These are phyloP conservation scores for Zostera marina DNA, from an alignment of 116 monocot genomes.

Conservation along the genomic window DNA sequence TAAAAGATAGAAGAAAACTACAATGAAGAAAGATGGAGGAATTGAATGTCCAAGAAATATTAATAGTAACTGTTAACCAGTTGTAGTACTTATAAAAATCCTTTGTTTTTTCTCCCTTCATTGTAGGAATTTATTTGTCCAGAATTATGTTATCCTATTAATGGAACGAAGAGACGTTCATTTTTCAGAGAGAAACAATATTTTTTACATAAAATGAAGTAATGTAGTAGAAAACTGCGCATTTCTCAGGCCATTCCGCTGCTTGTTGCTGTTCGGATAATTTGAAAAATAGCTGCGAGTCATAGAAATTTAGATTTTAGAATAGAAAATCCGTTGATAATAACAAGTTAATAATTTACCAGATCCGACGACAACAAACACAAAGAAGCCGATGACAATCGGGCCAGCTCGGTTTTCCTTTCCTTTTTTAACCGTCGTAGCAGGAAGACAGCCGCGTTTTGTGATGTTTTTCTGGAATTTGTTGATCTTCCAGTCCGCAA, in stretches of 20 bases:
- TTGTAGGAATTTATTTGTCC: no score
- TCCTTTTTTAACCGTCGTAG: constrained; percentile 57
- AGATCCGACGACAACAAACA: constrained; percentile 91
- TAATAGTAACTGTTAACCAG: no score
- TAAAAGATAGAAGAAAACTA: no score
- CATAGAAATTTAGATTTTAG: neutral
- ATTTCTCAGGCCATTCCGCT: constrained; percentile 3
- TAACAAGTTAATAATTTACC: constrained; percentile 49
- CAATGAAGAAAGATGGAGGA: no score
- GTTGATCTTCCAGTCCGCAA: constrained; percentile 66
- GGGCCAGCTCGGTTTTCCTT: constrained; percentile 76
- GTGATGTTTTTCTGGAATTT: constrained; percentile 86
- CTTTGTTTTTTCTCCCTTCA: no score
- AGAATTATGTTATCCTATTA: no score
- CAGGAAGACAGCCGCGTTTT: constrained; percentile 66
- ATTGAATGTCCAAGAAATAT: no score
- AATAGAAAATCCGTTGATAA: neutral
- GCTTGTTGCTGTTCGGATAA: constrained; percentile 7
- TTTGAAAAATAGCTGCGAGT: constrained; percentile 6
- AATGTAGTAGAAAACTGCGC: no score
- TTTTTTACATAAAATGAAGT: no score
- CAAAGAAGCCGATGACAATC: constrained; percentile 65
- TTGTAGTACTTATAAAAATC: no score
- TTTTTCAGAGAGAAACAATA: no score
- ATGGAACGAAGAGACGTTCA: no score